Evolutionary conservation across 495 filamentous ascomycete species (phyloP).

Genomic region (Neurospora sp.): DNA sequence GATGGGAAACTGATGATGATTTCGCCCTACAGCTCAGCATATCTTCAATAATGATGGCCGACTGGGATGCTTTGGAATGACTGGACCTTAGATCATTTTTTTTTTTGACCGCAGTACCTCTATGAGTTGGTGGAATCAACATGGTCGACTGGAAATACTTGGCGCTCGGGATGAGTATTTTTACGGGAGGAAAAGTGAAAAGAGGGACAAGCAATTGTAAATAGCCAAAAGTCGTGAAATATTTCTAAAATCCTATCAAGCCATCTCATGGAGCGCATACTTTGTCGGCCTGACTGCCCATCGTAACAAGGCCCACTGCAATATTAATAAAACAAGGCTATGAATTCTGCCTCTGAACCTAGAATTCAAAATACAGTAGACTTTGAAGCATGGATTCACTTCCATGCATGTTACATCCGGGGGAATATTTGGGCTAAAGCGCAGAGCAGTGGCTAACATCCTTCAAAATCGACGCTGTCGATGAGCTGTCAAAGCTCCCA

Average conservation of each 20-base stretch:
- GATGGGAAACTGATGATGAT: neutral
- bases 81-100: neutral
- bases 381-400: neutral
- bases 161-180: neutral
- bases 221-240: neutral
- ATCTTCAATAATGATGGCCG: neutral
- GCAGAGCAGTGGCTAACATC: neutral
- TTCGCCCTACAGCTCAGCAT: neutral
- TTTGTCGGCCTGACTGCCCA: neutral
- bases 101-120: neutral
- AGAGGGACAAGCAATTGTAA: neutral
- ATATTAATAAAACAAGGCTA: neutral
- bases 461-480: neutral
- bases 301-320: neutral
- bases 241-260: accelerated
- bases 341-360: neutral
- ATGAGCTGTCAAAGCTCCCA: neutral
- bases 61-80: neutral
- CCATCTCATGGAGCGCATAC: neutral
- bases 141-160: neutral
- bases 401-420: neutral
- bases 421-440: neutral
- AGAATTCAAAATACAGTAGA: neutral
- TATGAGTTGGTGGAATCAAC: neutral
- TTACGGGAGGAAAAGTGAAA: neutral